phyloP scores from a whole-genome alignment of 495 filamentous ascomycete species.

The Penicillium bialowiezense region DNA sequence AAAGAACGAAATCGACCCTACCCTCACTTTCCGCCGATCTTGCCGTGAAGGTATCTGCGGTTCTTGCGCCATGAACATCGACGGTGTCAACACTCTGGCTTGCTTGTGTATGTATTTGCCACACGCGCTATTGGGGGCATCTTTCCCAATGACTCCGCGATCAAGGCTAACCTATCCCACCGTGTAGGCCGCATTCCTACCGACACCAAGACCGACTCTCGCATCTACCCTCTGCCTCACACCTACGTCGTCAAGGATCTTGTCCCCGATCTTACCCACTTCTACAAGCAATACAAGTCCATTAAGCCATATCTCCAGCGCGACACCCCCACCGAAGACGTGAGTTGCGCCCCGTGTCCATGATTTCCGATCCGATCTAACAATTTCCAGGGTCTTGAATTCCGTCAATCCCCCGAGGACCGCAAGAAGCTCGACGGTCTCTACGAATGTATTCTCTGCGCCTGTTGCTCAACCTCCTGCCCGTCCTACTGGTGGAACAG shows the following conservation, averaged over 20 bases:
- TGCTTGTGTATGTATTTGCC: constrained; percentile 82
- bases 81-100: constrained; percentile 92
- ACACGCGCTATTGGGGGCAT: not conserved
- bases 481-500: constrained; percentile 99
- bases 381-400: constrained; percentile 71
- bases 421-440: constrained; percentile 96
- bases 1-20: constrained; percentile 98
- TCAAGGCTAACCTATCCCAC: not conserved
- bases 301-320: constrained; percentile 98
- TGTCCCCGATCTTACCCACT: constrained; percentile 92
- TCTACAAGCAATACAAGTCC: constrained; percentile 99
- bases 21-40: constrained; percentile 89
- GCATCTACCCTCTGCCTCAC: constrained; percentile 98
- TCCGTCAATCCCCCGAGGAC: constrained; percentile 82
- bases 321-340: constrained; percentile 71
- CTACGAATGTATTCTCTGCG: constrained; percentile 99
- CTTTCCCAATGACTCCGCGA: not conserved
- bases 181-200: constrained; percentile 84
- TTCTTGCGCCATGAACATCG: constrained; percentile 99
- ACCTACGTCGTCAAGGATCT: constrained; percentile 99
- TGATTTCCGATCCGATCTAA: not conserved
- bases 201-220: constrained; percentile 73
- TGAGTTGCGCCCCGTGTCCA: constrained; percentile 39
- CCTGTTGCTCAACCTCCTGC: constrained; percentile 97
- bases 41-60: constrained; percentile 98